Percentiles rank a stretch among this genome's conserved stretches.
Conservation (phyloP, 805 yeast species). For the Candida michaelii region DNA sequence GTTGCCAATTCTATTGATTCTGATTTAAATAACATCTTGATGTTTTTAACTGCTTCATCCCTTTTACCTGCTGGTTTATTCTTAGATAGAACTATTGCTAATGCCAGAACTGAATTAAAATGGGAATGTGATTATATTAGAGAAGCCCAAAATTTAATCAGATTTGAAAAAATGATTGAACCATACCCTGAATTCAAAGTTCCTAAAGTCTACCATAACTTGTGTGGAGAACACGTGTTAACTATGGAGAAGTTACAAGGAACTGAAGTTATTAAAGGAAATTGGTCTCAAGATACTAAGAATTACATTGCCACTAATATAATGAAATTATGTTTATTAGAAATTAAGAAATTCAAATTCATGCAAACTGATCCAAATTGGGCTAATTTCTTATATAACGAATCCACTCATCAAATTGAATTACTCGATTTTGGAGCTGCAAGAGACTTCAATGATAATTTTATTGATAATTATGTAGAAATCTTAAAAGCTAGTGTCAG, state of each 20-base stretch:
- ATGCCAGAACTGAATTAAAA: constrained; percentile 87
- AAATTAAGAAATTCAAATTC: constrained; percentile 78
- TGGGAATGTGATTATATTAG: constrained; percentile 98
- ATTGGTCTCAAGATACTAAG: constrained; percentile 69
- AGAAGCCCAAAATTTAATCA: constrained; percentile 75
- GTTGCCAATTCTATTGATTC: constrained; percentile 92
- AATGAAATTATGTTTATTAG: constrained; percentile 83
- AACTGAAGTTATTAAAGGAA: constrained; percentile 72
- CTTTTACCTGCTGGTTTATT: constrained; percentile 89
- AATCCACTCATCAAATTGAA: constrained; percentile 69
- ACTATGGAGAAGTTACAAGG: constrained; percentile 92
- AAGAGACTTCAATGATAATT: constrained; percentile 68
- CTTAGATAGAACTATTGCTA: constrained; percentile 86
- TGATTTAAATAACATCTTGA: constrained; percentile 80
- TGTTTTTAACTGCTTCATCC: constrained; percentile 82
- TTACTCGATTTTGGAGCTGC: constrained; percentile 95
- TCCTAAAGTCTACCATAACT: constrained; percentile 75
- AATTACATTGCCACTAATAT: constrained; percentile 83
- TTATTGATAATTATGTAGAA: constrained; percentile 65
- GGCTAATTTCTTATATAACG: constrained; percentile 93
- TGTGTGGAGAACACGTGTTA: constrained; percentile 78
- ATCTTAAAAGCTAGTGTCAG: constrained; percentile 73
- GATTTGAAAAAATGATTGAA: constrained; percentile 57
- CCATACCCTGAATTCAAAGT: constrained; percentile 69
- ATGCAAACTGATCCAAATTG: constrained; percentile 99